Conservation (phyloP, 306 rosid genomes). For the Albizia julibrissin region DNA sequence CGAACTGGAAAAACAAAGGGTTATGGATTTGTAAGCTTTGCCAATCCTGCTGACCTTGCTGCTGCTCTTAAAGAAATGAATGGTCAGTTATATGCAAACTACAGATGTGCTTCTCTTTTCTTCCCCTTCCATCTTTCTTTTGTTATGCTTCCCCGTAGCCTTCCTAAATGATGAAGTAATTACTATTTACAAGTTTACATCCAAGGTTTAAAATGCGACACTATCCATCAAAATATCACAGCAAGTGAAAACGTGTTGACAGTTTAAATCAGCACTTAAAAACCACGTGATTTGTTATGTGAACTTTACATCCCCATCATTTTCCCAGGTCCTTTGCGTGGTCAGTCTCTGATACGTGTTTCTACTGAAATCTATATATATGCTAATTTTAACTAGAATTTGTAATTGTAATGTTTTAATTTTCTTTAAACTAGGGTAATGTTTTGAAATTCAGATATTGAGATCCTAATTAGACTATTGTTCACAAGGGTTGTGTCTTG, state of each 20-base stretch:
- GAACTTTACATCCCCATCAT: background rate
- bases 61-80: constrained; percentile 96
- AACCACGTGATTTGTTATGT: background rate
- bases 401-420: background rate
- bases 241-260: background rate
- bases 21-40: constrained; percentile 74
- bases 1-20: constrained; percentile 78
- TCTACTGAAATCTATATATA: background rate
- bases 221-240: too few relatives aligned
- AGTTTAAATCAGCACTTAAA: background rate
- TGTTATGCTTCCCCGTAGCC: background rate
- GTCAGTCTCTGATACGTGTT: background rate
- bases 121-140: background rate
- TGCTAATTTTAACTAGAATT: background rate
- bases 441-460: background rate
- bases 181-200: background rate
- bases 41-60: constrained; percentile 72
- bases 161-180: background rate
- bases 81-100: constrained; percentile 48
- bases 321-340: background rate
- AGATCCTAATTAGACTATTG: background rate
- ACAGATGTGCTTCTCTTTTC: constrained; percentile 1
- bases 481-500: background rate
- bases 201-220: too few relatives aligned
- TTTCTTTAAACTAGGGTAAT: background rate